A percentile compares a stretch with the other conserved stretches of the same genome.
phyloP scores from a whole-genome alignment of 1,284 basidiomycete species.

The Phlebopus sp. region DNA sequence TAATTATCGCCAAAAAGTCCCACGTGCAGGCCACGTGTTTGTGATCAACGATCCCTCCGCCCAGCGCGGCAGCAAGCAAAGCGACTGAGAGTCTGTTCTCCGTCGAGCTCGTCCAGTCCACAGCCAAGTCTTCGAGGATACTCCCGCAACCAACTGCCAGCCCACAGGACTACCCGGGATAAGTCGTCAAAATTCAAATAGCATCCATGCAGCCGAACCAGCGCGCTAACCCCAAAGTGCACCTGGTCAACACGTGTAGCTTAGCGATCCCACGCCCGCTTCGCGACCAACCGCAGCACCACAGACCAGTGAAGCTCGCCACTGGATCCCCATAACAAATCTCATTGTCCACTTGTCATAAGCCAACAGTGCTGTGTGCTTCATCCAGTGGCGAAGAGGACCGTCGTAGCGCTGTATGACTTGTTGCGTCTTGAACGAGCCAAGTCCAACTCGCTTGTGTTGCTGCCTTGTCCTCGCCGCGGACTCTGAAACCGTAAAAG shows the following conservation, averaged over 20 bases:
- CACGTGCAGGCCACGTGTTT: constrained; percentile 5
- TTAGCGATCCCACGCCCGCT: constrained; percentile 27
- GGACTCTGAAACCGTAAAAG: constrained; percentile 21
- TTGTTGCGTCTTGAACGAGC: too few species aligned
- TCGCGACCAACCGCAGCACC: constrained; percentile 26
- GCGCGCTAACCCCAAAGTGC: constrained; percentile 32
- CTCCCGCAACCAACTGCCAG: neutral
- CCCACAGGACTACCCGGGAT: neutral
- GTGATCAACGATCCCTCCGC: constrained; percentile 2
- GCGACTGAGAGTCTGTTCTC: too few species aligned
- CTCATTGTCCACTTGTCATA: too few species aligned
- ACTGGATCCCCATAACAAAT: neutral
- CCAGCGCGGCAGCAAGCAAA: neutral
- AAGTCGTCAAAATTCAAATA: constrained; percentile 2
- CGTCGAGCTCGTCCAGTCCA: too few species aligned
- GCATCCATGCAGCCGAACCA: neutral
- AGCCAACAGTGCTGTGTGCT: neutral
- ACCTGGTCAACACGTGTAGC: constrained; percentile 28
- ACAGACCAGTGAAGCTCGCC: too few species aligned
- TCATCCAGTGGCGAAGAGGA: neutral
- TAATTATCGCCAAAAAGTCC: constrained; percentile 6
- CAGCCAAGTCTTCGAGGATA: neutral
- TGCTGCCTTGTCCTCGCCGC: constrained; percentile 16
- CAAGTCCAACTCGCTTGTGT: too few species aligned
- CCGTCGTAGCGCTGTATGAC: too few species aligned